Evolutionary conservation across 306 rosid species (phyloP).

Genomic region (Cucurbita ficifolia): DNA sequence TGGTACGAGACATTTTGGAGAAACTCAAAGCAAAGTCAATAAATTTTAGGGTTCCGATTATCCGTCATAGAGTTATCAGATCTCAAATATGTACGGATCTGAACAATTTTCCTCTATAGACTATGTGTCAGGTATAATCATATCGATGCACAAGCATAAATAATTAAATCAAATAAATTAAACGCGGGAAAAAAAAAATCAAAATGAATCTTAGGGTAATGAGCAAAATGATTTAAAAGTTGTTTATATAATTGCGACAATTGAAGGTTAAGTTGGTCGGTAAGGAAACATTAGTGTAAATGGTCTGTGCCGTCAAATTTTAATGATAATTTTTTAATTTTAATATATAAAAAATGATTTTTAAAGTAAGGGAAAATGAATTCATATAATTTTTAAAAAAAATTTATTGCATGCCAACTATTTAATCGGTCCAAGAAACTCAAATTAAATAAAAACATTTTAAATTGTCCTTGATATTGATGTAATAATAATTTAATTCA

Average conservation of each 20-base stretch:
- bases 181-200: neutral
- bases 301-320: neutral
- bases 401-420: neutral
- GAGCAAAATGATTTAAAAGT: neutral
- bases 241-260: slow-evolving; percentile 4
- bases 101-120: too few species aligned
- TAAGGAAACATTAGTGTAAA: slow-evolving; percentile 4
- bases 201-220: neutral
- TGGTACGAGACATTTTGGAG: too few species aligned
- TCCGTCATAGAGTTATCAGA: too few species aligned
- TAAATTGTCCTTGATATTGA: neutral
- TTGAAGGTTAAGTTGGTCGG: slow-evolving; percentile 3
- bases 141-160: neutral
- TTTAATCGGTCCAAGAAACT: neutral
- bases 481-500: neutral
- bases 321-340: neutral
- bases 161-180: neutral
- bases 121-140: neutral
- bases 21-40: too few species aligned
- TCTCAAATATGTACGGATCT: too few species aligned
- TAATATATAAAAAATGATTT: neutral
- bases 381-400: neutral
- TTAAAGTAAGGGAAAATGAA: neutral
- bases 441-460: neutral
- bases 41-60: too few species aligned